phyloP scores from a whole-genome alignment of 2,329 filamentous ascomycete genomes.

The Botrytis byssoidea region DNA sequence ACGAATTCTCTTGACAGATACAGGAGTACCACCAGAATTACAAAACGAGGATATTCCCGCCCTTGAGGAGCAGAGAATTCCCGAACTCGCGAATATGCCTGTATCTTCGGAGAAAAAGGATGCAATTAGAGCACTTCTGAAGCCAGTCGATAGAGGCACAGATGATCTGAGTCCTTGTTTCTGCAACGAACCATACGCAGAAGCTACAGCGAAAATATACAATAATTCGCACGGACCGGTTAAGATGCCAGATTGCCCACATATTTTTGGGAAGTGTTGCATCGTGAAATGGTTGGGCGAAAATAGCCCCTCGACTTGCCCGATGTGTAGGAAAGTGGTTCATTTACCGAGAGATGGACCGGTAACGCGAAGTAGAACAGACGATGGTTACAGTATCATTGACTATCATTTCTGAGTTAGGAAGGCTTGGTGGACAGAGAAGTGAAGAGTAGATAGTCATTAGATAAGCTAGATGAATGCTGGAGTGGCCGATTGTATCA shows the following conservation, averaged over 20 bases:
- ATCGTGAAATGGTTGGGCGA: background rate
- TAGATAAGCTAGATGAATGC: background rate
- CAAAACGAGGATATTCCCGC: background rate
- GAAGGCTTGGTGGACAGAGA: rapidly evolving
- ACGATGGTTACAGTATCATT: background rate
- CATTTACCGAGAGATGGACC: background rate
- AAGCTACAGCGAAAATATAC: rapidly evolving
- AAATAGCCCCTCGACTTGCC: background rate
- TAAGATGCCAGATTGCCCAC: background rate
- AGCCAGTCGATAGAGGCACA: too few species aligned
- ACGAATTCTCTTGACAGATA: background rate
- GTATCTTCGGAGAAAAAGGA: background rate
- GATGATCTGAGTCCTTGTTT: background rate
- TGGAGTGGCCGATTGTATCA: too few species aligned
- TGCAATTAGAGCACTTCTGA: background rate
- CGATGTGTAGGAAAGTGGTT: background rate
- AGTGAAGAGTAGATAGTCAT: rapidly evolving
- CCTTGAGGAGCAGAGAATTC: background rate
- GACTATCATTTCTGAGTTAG: background rate
- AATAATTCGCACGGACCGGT: background rate
- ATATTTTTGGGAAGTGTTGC: background rate
- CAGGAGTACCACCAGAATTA: background rate
- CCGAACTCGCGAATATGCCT: rapidly evolving
- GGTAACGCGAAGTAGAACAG: background rate
- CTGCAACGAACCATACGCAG: background rate